Conservation (phyloP, 169 alveolate species). For the Plasmodium knowlesi region DNA sequence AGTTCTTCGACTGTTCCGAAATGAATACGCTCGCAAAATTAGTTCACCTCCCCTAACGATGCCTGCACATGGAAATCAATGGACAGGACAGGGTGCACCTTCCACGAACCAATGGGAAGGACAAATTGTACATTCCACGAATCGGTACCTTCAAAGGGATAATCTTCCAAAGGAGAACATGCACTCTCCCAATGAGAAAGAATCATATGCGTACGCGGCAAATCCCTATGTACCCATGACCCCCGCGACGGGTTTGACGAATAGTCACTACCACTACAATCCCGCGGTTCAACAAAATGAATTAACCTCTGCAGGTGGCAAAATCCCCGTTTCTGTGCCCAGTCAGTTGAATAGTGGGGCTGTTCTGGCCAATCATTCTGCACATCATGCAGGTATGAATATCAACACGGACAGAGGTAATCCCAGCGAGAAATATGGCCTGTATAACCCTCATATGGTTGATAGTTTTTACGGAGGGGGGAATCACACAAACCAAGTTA, state of each 20-base stretch:
- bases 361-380: neutral
- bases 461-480: neutral
- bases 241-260: neutral
- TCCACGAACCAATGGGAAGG: neutral
- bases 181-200: neutral
- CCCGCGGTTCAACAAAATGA: neutral
- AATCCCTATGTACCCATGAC: neutral
- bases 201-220: neutral
- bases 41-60: neutral
- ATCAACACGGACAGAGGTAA: neutral
- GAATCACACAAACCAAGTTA: neutral
- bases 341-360: neutral
- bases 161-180: neutral
- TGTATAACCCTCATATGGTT: neutral
- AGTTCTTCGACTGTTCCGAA: neutral
- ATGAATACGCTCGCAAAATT: neutral
- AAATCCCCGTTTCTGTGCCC: neutral
- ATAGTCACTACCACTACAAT: neutral
- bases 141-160: neutral
- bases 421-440: neutral
- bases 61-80: neutral
- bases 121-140: neutral
- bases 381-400: neutral
- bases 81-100: neutral
- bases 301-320: neutral